Evolutionary conservation across 108 stramenopile species (phyloP), one percentile per base, ranked within the genome.

Genomic region (Discostella pseudostelligera): DNA sequence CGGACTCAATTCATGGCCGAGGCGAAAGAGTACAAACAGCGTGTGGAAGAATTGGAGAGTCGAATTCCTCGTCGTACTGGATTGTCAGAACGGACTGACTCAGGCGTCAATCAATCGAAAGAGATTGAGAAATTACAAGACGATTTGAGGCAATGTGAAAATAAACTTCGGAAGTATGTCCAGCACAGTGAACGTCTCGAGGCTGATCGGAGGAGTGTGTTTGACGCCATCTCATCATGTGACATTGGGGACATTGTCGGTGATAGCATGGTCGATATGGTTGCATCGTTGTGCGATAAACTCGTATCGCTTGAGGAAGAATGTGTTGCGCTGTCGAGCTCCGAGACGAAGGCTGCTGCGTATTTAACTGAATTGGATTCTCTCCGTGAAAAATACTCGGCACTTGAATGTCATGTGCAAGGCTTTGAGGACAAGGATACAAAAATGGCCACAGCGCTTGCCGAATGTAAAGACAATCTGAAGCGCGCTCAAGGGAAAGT

Each of bases 151-250:
- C 84, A 86, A 22, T 75, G 91, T 13, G 90, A 91, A 26, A 78
- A 67, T 14, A 92, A 92, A 74, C 62, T 95, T 21, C 74, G 84
- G 11, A 95, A 95, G 58, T 90, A 89, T 63, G 79, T 84, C 9
- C 56, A 86, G 7, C 84, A 89, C 54, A 83, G 84, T 40, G 87
- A 92, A 40, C 69, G 74, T 20, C 83, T 90, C 10, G 87, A 90
- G 70, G 79, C 79, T 37, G 94, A 95, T 45, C 89, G 84, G 65
- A 76, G 84, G 32, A 47, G 66, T 8, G 82, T 86, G 16, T 67
- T 76, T 67, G 68, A 77, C 39, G 79, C 74, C 26, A 76, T 81
- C 19, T 40, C 68, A 17, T 72, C 74, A 35, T 61, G 45, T 21
- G 69, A 69, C 46, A n/a, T 75, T 26, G 80, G 65, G 25, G 69